Evolutionary conservation across 257 asterid genomes (phyloP).

Genomic region (Solanum pennellii): DNA sequence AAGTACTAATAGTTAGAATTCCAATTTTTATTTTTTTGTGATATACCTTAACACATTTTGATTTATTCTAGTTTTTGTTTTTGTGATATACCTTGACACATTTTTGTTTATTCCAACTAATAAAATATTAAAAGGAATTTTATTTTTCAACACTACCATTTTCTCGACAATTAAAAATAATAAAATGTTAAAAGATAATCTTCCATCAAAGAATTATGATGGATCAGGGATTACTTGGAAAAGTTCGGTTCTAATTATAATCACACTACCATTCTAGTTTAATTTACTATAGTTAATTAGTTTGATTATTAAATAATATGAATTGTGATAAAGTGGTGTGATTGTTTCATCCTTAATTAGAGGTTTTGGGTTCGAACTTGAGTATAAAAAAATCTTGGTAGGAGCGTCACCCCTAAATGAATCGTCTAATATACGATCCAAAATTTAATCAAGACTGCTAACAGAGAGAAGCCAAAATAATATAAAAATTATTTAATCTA

Average conservation of each 20-base stretch:
- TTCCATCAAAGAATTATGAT: neutral
- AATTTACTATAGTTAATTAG: neutral
- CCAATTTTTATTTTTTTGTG: neutral
- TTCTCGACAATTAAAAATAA: neutral
- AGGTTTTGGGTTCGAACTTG: fast-evolving
- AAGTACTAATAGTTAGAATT: neutral
- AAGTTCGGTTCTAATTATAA: neutral
- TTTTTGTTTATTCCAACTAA: neutral
- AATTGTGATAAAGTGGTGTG: no score
- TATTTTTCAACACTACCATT: neutral
- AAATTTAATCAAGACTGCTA: no score
- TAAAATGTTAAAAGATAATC: neutral
- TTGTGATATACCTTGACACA: neutral
- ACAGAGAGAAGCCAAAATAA: no score
- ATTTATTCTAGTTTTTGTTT: neutral
- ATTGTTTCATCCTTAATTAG: no score
- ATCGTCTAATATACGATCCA: no score
- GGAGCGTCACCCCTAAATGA: no score
- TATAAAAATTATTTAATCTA: no score
- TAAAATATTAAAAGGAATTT: no score
- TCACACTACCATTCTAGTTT: neutral
- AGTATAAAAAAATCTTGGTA: no score
- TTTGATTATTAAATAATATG: no score
- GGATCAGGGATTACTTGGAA: neutral
- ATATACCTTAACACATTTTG: neutral